These are phyloP conservation scores for Rhizopogon salebrosus DNA, from an alignment of 768 basidiomycete species.

Conservation along the genomic window DNA sequence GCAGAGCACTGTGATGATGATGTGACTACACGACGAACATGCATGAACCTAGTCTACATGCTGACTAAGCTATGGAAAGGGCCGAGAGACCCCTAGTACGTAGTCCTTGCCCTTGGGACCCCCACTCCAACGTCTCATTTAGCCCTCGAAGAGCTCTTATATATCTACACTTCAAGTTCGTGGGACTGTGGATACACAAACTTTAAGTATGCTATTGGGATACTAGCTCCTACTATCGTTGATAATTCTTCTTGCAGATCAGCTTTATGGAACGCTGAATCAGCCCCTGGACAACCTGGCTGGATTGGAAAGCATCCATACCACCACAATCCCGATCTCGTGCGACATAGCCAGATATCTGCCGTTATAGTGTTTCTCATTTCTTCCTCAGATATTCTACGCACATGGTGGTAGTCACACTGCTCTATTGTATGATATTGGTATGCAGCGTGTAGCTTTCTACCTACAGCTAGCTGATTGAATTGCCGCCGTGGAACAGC, in stretches of 20 bases:
- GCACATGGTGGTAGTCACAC: slow-evolving; percentile 61
- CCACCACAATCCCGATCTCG: slow-evolving; percentile 73
- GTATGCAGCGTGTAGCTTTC: slow-evolving; percentile 28
- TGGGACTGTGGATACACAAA: slow-evolving; percentile 44
- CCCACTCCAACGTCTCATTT: background rate
- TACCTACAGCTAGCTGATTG: background rate
- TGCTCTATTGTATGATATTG: slow-evolving; percentile 54
- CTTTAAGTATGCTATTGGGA: slow-evolving; percentile 41
- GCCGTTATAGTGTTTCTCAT: background rate
- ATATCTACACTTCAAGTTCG: slow-evolving; percentile 52
- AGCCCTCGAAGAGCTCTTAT: slow-evolving; percentile 53
- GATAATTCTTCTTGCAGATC: slow-evolving; percentile 28
- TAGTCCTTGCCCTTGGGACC: too few species aligned
- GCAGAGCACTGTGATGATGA: too few species aligned
- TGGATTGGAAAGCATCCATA: slow-evolving; percentile 67
- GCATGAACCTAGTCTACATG: too few species aligned
- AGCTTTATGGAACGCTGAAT: slow-evolving; percentile 42
- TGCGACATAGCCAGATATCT: slow-evolving; percentile 15
- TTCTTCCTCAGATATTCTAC: slow-evolving; percentile 47
- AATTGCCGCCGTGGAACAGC: slow-evolving; percentile 30
- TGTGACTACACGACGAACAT: too few species aligned
- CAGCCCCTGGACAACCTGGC: slow-evolving; percentile 60
- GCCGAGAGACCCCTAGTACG: too few species aligned
- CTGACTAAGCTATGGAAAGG: too few species aligned
- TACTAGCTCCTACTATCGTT: background rate